Conservation (phyloP, 2,329 filamentous ascomycete species). For the Cadophora sp. region DNA sequence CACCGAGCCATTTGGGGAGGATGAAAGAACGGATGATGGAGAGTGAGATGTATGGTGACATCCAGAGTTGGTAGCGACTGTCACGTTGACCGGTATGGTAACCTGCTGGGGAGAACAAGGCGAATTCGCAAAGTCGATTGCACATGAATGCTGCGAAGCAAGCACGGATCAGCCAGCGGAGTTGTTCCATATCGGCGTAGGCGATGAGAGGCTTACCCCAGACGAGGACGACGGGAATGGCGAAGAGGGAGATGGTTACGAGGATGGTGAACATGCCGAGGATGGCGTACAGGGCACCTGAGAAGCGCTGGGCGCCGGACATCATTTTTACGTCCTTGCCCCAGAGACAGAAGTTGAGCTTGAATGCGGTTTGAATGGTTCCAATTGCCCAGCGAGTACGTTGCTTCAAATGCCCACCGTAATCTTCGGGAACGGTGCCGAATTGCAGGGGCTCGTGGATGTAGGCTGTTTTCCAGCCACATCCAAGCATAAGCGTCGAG, state of each 20-base stretch:
- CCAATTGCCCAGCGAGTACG: constrained; percentile 62
- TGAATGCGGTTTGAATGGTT: constrained; percentile 64
- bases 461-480: constrained; percentile 67
- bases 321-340: constrained; percentile 59
- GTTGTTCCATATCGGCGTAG: constrained; percentile 57
- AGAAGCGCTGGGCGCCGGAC: constrained; percentile 63
- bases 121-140: constrained; percentile 62
- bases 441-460: constrained; percentile 66
- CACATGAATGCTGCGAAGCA: constrained; percentile 58
- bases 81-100: constrained; percentile 65
- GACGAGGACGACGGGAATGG: constrained; percentile 64
- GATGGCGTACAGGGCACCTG: constrained; percentile 62
- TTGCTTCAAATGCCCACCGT: constrained; percentile 61
- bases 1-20: constrained; percentile 65
- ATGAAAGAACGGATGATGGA: constrained; percentile 64
- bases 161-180: constrained; percentile 63
- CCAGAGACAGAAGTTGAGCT: constrained; percentile 65
- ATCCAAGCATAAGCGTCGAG: constrained; percentile 63
- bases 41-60: constrained; percentile 66
- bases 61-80: constrained; percentile 64
- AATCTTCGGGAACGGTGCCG: constrained; percentile 64
- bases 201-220: constrained; percentile 64
- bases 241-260: constrained; percentile 60
- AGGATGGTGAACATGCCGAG: constrained; percentile 63
- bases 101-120: constrained; percentile 64